Evolutionary conservation across 192 early-diverging fungal species (phyloP), one percentile per base, ranked within the genome.

Genomic region (Entomortierella chlamydospora): DNA sequence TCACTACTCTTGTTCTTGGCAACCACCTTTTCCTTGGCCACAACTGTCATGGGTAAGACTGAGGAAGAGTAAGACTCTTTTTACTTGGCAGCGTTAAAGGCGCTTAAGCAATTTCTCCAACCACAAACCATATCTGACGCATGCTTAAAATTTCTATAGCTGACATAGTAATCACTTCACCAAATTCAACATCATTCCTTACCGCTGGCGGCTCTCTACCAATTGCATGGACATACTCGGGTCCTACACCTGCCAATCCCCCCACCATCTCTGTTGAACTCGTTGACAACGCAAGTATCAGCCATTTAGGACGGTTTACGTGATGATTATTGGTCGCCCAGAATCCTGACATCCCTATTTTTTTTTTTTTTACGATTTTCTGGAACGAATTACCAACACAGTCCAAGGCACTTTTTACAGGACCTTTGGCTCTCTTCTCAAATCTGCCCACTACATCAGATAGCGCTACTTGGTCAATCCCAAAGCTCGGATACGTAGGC

Each of bases 241-340:
- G 63, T 22, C 11, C 57, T 7, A 33, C 25, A 13, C 68, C 68
- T 15, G 49, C 58, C 11, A 37, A 28, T 13, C 72, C 72, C 12
- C 15, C 72, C 23, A 73, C 72, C 37, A 73, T 73, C 23, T 73
- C 72, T 20, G 56, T 73, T 10, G 72, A 73, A 29, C 72, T 73
- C 28, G 57, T 61, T 12, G 72, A 73, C 39, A 73, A 65, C 28
- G 72, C 53, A 73, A 50, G 59, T 41, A n/a, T 39, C 37, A 18
- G n/a, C n/a, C n/a, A n/a, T n/a, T n/a, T n/a, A n/a, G n/a, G n/a
- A n/a, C 23, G 18, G 25, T 20, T 42, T 31, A 59, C 13, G 15
- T 20, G 20, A 8, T 31, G 11, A 15, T 13, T 59, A 7, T 20
- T 47, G 12, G 11, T 23, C 9, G 11, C 25, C 13, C 22, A 47